Conservation (phyloP, 2,329 filamentous ascomycete genomes). For the Ophiostoma angusticollis region DNA sequence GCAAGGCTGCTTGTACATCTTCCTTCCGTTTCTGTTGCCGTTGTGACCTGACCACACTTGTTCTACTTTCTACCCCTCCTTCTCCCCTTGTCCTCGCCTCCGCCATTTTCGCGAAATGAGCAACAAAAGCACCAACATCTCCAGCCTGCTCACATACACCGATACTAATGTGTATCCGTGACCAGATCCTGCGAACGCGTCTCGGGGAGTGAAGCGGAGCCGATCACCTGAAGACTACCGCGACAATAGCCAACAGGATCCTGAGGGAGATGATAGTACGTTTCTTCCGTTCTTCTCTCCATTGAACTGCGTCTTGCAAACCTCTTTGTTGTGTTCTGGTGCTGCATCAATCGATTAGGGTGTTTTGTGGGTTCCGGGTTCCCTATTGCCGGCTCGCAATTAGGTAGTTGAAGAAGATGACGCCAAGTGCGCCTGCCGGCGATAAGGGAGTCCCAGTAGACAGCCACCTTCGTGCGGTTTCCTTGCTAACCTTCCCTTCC, state of each 20-base stretch:
- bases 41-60: background rate
- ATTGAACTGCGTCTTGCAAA: background rate
- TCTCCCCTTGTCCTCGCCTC: background rate
- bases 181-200: slow-evolving; percentile 18
- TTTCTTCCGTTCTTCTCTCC: slow-evolving; percentile 24
- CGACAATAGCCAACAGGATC: slow-evolving; percentile 38
- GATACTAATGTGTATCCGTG: background rate
- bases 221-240: slow-evolving; percentile 58
- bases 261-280: slow-evolving; percentile 64
- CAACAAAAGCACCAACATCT: slow-evolving; percentile 18
- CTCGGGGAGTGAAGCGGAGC: slow-evolving; percentile 64
- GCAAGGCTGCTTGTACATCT: too few species aligned
- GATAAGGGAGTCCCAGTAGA: too few species aligned
- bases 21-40: background rate
- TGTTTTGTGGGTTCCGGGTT: background rate
- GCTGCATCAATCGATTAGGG: slow-evolving; percentile 6
- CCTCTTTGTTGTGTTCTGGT: slow-evolving; percentile 25
- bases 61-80: background rate
- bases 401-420: too few species aligned
- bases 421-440: too few species aligned
- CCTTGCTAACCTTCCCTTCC: too few species aligned
- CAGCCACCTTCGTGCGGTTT: too few species aligned
- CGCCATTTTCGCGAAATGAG: background rate
- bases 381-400: slow-evolving; percentile 1
- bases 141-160: background rate